Percentiles rank a stretch among this genome's conserved stretches.
These are phyloP conservation scores for Coniochaeta ligniaria DNA, from an alignment of 2,329 filamentous ascomycete species.

Conservation along the genomic window DNA sequence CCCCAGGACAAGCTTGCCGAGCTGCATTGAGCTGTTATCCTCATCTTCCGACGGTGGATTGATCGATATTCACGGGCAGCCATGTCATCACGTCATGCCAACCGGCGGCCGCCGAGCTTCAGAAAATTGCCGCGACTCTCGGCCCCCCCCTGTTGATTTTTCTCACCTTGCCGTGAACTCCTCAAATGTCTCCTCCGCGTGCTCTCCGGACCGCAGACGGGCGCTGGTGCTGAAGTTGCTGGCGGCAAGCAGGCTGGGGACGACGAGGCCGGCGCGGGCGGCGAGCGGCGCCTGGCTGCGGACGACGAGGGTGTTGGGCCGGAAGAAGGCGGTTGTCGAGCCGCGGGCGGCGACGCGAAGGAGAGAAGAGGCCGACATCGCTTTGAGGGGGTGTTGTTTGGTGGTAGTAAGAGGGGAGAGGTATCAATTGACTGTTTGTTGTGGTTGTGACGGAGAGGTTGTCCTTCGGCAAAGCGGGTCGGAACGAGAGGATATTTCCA, in stretches of 20 bases:
- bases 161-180: slow-evolving; percentile 95
- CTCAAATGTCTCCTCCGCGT: slow-evolving; percentile 96
- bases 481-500: slow-evolving; percentile 11
- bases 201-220: slow-evolving; percentile 45
- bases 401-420: slow-evolving; percentile 4
- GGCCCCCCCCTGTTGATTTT: slow-evolving; percentile 2
- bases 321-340: slow-evolving; percentile 55
- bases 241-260: slow-evolving; percentile 40
- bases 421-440: neutral
- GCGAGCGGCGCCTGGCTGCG: slow-evolving; percentile 47
- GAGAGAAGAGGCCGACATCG: slow-evolving; percentile 48
- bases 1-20: neutral
- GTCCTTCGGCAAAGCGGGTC: slow-evolving; percentile 6
- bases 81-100: slow-evolving; percentile 9
- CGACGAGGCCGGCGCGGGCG: slow-evolving; percentile 43
- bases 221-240: slow-evolving; percentile 57
- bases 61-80: neutral
- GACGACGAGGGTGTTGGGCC: slow-evolving; percentile 53
- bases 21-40: slow-evolving; percentile 5
- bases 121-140: neutral
- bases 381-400: slow-evolving; percentile 12
- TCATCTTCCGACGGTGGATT: neutral
- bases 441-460: neutral
- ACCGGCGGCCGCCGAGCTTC: neutral
- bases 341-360: slow-evolving; percentile 66